Conservation (phyloP, 106 monocot species). For the Triglochin maritima region DNA sequence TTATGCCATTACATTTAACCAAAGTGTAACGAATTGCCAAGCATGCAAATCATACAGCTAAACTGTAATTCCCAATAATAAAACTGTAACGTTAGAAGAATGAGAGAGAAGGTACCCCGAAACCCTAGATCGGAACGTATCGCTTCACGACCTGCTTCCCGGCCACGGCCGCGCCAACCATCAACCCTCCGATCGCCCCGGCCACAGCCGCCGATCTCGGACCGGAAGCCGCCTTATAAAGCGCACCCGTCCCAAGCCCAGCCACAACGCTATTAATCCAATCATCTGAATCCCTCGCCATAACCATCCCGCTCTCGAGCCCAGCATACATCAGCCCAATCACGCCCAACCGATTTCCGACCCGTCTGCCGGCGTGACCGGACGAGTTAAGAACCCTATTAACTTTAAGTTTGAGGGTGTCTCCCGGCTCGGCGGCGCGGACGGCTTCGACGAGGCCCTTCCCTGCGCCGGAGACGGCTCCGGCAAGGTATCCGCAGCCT, state of each 20-base stretch:
- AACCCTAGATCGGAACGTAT: slow-evolving; percentile 56
- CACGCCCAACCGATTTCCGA: slow-evolving; percentile 50
- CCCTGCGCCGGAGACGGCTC: slow-evolving; percentile 37
- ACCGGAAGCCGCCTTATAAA: slow-evolving; percentile 38
- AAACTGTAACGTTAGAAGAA: no score
- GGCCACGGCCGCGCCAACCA: slow-evolving; percentile 48
- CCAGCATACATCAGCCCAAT: slow-evolving; percentile 67
- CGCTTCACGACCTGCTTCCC: slow-evolving; percentile 71
- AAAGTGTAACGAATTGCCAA: no score
- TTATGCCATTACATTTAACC: no score
- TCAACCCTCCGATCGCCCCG: slow-evolving; percentile 71
- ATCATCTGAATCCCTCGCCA: slow-evolving; percentile 34
- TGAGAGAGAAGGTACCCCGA: no score
- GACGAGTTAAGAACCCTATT: slow-evolving; percentile 57
- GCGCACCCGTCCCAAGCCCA: slow-evolving; percentile 51
- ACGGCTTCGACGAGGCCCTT: slow-evolving; percentile 36
- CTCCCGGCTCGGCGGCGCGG: slow-evolving; percentile 40
- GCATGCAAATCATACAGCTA: no score
- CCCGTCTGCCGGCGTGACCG: slow-evolving; percentile 44
- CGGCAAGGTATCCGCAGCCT: slow-evolving; percentile 62
- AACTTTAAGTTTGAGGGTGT: slow-evolving; percentile 44
- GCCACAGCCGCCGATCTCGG: slow-evolving; percentile 57
- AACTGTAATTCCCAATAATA: no score
- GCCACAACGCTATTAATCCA: slow-evolving; percentile 56
- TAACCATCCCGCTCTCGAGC: slow-evolving; percentile 54